Base-by-base conservation (phyloP, 2,329 filamentous ascomycete genomes). In the Onygenales sp. region DNA sequence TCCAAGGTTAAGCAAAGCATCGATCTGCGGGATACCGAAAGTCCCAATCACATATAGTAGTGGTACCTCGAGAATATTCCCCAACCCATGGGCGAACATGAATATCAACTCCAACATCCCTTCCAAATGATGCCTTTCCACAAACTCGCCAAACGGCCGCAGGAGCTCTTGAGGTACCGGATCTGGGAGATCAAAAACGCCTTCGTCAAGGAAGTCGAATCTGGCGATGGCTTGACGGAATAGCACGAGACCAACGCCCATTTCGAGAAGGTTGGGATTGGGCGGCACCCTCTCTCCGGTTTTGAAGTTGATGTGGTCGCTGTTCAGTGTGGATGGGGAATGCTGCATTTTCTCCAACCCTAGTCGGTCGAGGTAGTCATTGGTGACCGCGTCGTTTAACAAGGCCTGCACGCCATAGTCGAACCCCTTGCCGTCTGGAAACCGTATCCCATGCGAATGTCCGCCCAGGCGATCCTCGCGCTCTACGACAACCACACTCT, bases 101-200 rank as follows among this genome's bases (percentile, higher is more conserved):
- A 27, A 27, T 27, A 27, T 27, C 21, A 27, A 5, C 21, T 27
- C 21, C 21, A 27, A 27, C 21, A 27, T 27, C 21, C 21, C 52
- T 9, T 59, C 51, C 2, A 65, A 44, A 17, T 56, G 34, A 46
- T 66, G 57, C 39, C 60, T 60, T 17, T 54, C 54, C 1, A 61
- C 59, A 32, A 67, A 66, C 2, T 65, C 58, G 1, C 57, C 55
- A 55, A 67, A 66, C 2, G 64, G 58, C 10, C 60, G 45, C 5
- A 64, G 42, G 7, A 67, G 52, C n/a, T 63, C 64, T 40, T 62
- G 62, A 0, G 65, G 64, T 2, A 67, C 57, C 1, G 59, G 59
- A 5, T 65, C 56, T 0, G 64, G 62, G 2, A 66, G 61, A 7
- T 58, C 52, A 42, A 59, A 60, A 5, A 63, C 62, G 2, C 52